phyloP scores from a whole-genome alignment of 352 stramenopile species.

The Pythium guiyangense region DNA sequence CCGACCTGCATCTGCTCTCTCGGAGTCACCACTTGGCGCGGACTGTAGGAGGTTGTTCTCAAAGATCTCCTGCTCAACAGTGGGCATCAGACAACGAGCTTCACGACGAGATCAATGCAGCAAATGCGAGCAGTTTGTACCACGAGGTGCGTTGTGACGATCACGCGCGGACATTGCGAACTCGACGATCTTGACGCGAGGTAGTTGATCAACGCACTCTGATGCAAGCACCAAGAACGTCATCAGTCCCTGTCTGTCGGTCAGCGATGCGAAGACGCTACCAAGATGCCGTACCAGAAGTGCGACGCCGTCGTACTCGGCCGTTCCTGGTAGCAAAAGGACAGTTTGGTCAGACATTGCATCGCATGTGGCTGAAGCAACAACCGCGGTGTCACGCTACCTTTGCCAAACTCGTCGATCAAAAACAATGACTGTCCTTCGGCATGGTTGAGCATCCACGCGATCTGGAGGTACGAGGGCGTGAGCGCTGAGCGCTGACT shows the following conservation, averaged over 20 bases:
- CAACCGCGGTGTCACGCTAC: constrained; percentile 16
- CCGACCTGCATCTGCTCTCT: not conserved
- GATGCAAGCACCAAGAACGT: constrained; percentile 11
- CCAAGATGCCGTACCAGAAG: constrained; percentile 43
- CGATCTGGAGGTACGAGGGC: constrained; percentile 39
- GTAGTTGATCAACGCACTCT: constrained; percentile 62
- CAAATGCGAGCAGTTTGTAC: constrained; percentile 20
- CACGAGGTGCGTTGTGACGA: constrained; percentile 82
- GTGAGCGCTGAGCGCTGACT: not conserved
- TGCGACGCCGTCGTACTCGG: constrained; percentile 66
- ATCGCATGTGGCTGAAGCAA: not conserved
- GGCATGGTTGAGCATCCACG: constrained; percentile 77
- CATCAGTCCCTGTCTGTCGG: not conserved
- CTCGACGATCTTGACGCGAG: constrained; percentile 27
- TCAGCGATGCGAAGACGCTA: not conserved
- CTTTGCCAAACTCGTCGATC: constrained; percentile 88
- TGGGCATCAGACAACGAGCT: not conserved
- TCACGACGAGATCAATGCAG: not conserved
- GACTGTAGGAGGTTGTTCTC: constrained; percentile 32
- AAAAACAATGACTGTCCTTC: constrained; percentile 61
- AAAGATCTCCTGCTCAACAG: constrained; percentile 51
- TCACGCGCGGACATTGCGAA: constrained; percentile 37
- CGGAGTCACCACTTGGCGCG: not conserved
- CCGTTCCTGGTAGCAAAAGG: constrained; percentile 35
- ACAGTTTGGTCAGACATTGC: not conserved